Evolutionary conservation across 2,329 filamentous ascomycete species (phyloP).

Genomic region (Fusarium verticillioides): DNA sequence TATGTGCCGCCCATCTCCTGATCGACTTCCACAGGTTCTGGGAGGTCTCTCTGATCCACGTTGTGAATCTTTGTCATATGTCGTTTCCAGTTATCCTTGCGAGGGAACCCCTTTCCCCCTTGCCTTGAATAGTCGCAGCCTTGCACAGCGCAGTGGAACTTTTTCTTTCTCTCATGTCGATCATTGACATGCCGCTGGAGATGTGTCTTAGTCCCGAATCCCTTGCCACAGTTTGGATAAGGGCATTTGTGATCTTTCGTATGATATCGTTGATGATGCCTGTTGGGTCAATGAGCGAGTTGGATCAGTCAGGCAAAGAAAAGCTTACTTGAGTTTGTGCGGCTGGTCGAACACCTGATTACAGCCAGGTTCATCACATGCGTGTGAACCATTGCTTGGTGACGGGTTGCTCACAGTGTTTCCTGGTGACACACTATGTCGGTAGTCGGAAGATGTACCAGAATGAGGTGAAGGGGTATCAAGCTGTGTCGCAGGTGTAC

Average conservation of each 20-base stretch:
- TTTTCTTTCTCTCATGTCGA: constrained; percentile 68
- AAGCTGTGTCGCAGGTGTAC: constrained; percentile 60
- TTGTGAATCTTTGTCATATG: constrained; percentile 71
- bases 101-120: constrained; percentile 68
- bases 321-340: constrained; percentile 67
- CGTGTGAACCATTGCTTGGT: constrained; percentile 46
- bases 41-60: constrained; percentile 53
- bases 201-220: constrained; percentile 71
- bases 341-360: constrained; percentile 64
- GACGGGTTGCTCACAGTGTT: constrained; percentile 42
- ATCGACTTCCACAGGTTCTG: constrained; percentile 57
- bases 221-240: constrained; percentile 63
- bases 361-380: constrained; percentile 53
- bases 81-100: constrained; percentile 72
- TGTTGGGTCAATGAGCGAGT: constrained; percentile 38
- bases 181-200: constrained; percentile 72
- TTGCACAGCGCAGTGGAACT: constrained; percentile 66
- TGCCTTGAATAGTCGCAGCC: constrained; percentile 66
- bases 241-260: constrained; percentile 68
- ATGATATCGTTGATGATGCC: constrained; percentile 70
- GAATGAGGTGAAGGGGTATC: constrained; percentile 56
- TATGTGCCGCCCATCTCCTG: constrained; percentile 45
- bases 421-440: constrained; percentile 52
- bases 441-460: constrained; percentile 48
- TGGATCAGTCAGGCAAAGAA: too few species aligned